Evolutionary conservation across 2,329 filamentous ascomycete species (phyloP).

Genomic region (Anthostomella pinea): DNA sequence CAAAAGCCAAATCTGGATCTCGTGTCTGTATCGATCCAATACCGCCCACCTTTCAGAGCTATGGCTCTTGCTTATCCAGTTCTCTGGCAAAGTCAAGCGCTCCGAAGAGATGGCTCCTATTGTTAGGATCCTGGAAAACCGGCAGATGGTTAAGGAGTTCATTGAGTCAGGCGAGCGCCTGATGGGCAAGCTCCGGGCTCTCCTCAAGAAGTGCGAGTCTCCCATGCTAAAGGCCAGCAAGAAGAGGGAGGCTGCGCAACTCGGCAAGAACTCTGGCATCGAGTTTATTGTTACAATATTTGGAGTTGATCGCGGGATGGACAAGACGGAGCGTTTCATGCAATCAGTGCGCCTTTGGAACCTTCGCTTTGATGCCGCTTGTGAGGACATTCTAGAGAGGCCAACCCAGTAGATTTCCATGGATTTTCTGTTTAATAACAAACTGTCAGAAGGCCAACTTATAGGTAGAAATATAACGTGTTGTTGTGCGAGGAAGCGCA

Average conservation of each 20-base stretch:
- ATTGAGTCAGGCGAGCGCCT: conserved; percentile 84
- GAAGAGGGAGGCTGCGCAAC: conserved; percentile 63
- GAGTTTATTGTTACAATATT: conserved; percentile 98
- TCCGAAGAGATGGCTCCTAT: conserved; percentile 73
- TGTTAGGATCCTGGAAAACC: conserved; percentile 70
- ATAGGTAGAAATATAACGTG: too few relatives aligned
- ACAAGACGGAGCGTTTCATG: conserved; percentile 92
- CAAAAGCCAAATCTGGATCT: too few relatives aligned
- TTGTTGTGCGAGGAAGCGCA: too few relatives aligned
- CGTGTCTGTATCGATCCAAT: too few relatives aligned
- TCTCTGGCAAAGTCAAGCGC: conserved; percentile 90
- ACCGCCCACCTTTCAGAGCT: too few relatives aligned
- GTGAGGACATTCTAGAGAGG: conserved; percentile 76
- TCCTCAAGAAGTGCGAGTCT: conserved; percentile 87
- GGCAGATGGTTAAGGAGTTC: conserved; percentile 85
- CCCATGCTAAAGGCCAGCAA: conserved; percentile 93
- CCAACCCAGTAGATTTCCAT: conserved; percentile 48
- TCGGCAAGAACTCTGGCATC: conserved; percentile 88
- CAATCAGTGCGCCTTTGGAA: conserved; percentile 83
- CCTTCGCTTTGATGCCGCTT: conserved; percentile 93
- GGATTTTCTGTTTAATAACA: conserved; percentile 9
- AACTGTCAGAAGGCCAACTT: too few relatives aligned
- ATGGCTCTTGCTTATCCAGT: conserved; percentile 91
- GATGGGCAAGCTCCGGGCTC: conserved; percentile 77
- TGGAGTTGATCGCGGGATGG: conserved; percentile 83